A percentile compares a stretch with the other conserved stretches of the same genome.
Evolutionary conservation across 139 green algal species (phyloP).

Genomic region (Coelastrella sp.): DNA sequence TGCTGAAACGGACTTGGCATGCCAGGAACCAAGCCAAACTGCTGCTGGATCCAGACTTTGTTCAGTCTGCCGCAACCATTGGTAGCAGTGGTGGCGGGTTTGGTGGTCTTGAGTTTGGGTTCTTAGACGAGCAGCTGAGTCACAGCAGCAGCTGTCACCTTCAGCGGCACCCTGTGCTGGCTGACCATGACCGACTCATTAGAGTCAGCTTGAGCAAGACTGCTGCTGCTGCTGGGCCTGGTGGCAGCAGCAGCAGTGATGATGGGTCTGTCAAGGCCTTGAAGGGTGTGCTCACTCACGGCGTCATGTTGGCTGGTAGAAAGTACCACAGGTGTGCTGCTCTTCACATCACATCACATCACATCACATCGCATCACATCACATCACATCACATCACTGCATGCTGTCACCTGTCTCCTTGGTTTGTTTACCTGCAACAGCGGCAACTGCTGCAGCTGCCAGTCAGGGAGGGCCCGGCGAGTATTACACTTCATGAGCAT

Average conservation of each 20-base stretch:
- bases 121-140: neutral
- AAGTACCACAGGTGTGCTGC: conserved; percentile 11
- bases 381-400: neutral
- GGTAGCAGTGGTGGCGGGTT: neutral
- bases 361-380: neutral
- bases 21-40: conserved; percentile 17
- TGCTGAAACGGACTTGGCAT: neutral
- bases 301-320: conserved; percentile 24
- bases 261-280: neutral
- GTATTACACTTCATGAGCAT: no score
- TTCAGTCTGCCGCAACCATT: neutral
- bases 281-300: neutral
- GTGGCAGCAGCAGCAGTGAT: neutral
- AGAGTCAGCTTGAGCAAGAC: neutral
- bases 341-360: neutral
- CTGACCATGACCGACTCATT: neutral
- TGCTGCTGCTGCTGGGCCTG: neutral
- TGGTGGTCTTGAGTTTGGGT: neutral
- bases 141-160: neutral
- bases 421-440: no score
- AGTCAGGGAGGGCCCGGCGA: no score
- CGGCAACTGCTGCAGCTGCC: no score
- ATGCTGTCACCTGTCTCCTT: neutral
- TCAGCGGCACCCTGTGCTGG: conserved; percentile 14
- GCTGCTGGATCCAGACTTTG: neutral